phyloP scores from a whole-genome alignment of 208 protist species.

The Leishmania tropica region DNA sequence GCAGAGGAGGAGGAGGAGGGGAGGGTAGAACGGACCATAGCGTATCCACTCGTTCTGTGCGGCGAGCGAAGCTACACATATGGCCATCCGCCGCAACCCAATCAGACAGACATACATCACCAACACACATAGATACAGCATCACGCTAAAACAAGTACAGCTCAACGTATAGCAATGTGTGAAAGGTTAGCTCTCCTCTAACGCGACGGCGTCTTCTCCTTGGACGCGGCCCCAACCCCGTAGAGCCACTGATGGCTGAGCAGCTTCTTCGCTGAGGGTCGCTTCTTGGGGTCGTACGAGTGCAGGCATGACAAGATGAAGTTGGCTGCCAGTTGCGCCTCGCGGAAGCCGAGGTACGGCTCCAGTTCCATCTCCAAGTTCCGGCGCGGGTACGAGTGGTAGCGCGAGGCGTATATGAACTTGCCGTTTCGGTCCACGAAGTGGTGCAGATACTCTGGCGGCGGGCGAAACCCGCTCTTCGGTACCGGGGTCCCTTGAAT shows the following conservation, averaged over 20 bases:
- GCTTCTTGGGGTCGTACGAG: conserved; percentile 66
- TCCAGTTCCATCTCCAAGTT: conserved; percentile 58
- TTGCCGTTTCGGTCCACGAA: conserved; percentile 60
- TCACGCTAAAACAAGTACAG: neutral
- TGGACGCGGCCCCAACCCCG: conserved; percentile 15
- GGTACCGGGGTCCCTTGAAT: conserved; percentile 3
- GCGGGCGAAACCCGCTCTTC: conserved; percentile 14
- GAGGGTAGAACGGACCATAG: neutral
- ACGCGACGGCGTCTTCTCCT: neutral
- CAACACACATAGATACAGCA: neutral
- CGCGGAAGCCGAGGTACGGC: conserved; percentile 37
- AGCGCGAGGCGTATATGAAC: conserved; percentile 65
- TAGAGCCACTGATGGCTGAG: conserved; percentile 62
- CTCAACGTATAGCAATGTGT: neutral
- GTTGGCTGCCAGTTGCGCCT: conserved; percentile 36
- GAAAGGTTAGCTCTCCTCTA: neutral
- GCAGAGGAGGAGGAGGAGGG: neutral
- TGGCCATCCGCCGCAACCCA: neutral
- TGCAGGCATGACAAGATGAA: conserved; percentile 72
- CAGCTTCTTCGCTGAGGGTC: conserved; percentile 55
- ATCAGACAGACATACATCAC: neutral
- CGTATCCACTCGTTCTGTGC: neutral
- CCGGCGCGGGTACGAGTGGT: conserved; percentile 44
- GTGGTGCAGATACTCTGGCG: conserved; percentile 63
- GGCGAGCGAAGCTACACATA: neutral